Conservation (phyloP, 2,329 filamentous ascomycete species). For the Beauveria scarabaeidicola region DNA sequence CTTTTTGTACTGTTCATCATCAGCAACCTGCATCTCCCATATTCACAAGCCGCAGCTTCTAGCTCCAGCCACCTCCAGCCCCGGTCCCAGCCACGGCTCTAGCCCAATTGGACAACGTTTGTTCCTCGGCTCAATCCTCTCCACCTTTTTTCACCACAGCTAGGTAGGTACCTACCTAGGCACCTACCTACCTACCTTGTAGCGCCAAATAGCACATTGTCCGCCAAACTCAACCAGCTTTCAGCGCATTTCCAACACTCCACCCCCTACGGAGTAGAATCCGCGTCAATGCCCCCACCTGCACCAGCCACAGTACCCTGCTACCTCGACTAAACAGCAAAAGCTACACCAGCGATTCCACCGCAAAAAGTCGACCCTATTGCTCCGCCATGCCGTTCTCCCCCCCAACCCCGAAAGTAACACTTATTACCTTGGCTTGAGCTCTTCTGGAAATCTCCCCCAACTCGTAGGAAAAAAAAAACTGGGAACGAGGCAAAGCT, state of each 20-base stretch:
- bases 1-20: background rate
- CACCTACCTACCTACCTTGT: too few relatives aligned
- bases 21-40: background rate
- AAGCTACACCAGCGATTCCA: background rate
- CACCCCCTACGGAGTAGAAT: background rate
- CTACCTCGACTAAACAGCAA: background rate
- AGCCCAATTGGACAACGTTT: background rate
- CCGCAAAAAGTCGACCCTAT: slow-evolving; percentile 4
- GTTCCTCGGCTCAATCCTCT: background rate
- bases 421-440: background rate
- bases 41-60: background rate
- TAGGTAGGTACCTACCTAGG: too few relatives aligned
- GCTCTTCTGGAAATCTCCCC: background rate
- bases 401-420: background rate
- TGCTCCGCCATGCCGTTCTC: background rate
- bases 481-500: background rate
- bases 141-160: background rate
- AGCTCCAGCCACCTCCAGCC: slow-evolving; percentile 1
- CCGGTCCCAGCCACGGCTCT: background rate
- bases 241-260: background rate
- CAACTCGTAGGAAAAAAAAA: background rate
- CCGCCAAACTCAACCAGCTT: background rate
- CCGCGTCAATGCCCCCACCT: background rate
- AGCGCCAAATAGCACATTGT: background rate
- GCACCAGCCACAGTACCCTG: background rate